Evolutionary conservation across 441 rosid species (phyloP).

Genomic region (Syzygium malaccense): DNA sequence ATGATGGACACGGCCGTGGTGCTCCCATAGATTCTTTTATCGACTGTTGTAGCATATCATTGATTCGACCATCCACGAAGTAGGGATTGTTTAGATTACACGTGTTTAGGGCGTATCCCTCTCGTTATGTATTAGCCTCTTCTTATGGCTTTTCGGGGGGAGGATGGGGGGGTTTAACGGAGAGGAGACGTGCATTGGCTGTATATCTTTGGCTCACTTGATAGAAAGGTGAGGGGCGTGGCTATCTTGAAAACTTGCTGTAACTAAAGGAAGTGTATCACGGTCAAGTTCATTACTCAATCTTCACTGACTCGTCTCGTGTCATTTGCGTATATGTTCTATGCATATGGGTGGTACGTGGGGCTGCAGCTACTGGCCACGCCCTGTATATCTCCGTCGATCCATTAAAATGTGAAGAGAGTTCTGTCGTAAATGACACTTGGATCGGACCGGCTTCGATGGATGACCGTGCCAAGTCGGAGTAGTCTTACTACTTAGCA

Average conservation of each 20-base stretch:
- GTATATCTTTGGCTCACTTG: background rate
- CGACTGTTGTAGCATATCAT: background rate
- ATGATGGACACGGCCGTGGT: constrained; percentile 15
- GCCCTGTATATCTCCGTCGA: background rate
- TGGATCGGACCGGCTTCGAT: background rate
- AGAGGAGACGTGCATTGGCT: background rate
- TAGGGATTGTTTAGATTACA: background rate
- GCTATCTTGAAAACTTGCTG: background rate
- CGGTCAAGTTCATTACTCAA: background rate
- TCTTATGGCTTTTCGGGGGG: background rate
- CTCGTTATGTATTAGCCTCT: background rate
- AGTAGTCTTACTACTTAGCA: background rate
- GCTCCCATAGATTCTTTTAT: background rate
- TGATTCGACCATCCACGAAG: background rate
- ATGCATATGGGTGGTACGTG: background rate
- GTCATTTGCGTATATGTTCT: background rate
- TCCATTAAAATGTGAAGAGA: background rate
- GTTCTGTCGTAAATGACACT: background rate
- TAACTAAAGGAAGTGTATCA: background rate
- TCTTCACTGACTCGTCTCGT: background rate
- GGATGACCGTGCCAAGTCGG: background rate
- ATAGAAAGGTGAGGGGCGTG: background rate
- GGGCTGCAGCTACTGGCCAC: background rate
- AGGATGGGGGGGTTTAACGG: background rate
- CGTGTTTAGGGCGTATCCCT: background rate